Evolutionary conservation across 169 alveolate species (phyloP), one percentile per base, ranked within the genome.

Genomic region (Plasmodium fragile): DNA sequence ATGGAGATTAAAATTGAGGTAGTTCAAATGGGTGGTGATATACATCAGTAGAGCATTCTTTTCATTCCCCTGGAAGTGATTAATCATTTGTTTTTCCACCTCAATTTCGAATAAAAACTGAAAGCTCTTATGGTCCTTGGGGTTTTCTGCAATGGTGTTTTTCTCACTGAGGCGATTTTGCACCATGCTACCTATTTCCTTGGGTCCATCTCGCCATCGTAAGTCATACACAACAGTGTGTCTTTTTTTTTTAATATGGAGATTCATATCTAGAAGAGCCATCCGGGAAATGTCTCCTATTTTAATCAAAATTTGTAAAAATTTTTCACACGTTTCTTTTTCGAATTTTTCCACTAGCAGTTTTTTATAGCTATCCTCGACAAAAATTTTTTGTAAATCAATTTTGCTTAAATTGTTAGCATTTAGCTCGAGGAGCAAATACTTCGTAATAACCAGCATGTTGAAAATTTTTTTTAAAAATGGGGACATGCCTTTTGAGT

Each of bases 101-200:
- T 87, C 90, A 34, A 87, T 87, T 65, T 87, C 93, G 69, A 87
- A 87, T 5, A 87, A 3, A 32, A 77, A 78, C 52, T 87, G 87
- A 43, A 82, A 16, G 65, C 81, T 32, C 28, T 82, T 82, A 32
- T 59, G 36, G 28, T 84, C 79, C 25, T 78, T 87, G 55, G 59
- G 78, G 25, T 81, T 8, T 72, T 71, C 75, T 4, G 53, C 41
- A 22, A 79, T 3, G 4, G 2, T 43, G 39, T 22, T 4, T 10
- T 8, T 45, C 22, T 72, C 8, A 6, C 78, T 83, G 73, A 13
- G 22, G 13, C 10, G 13, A 11, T 73, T 73, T 11, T 13, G 25
- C 53, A 73, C n/a, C 16, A 32, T 73, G 36, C 13, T 73, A 13
- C 36, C 34, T 11, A 30, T 34, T 34, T 73, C 34, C 11, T 73